phyloP scores from a whole-genome alignment of 768 basidiomycete genomes.

The Naganishia antarctica region DNA sequence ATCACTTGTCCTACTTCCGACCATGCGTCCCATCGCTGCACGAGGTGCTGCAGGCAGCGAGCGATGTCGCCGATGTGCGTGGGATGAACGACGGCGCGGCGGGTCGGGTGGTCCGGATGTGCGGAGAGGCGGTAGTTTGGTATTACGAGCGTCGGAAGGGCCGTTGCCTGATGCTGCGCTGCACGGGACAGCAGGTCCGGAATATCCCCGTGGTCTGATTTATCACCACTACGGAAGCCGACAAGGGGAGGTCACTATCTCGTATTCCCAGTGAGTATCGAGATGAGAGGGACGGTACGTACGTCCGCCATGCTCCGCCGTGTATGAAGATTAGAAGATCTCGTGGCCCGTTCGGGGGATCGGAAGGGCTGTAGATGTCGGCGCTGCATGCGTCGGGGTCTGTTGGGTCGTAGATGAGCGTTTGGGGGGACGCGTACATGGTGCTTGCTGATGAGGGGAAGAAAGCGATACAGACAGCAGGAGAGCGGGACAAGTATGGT shows the following conservation, averaged over 20 bases:
- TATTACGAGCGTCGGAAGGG: conserved; percentile 8
- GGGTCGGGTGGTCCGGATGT: conserved; percentile 26
- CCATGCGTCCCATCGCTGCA: not conserved
- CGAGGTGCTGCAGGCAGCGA: not conserved
- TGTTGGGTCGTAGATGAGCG: conserved; percentile 2
- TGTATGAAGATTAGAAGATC: conserved; percentile 25
- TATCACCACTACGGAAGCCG: conserved; percentile 23
- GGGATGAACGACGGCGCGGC: conserved; percentile 13
- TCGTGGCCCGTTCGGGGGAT: not conserved
- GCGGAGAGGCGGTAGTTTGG: conserved; percentile 30
- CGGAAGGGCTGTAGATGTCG: not conserved
- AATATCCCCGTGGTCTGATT: conserved; percentile 26
- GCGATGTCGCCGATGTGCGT: conserved; percentile 21
- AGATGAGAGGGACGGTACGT: not conserved
- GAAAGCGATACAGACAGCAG: not conserved
- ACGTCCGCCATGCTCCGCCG: conserved; percentile 31
- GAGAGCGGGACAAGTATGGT: no score
- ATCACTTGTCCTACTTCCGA: not conserved
- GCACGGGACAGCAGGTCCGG: conserved; percentile 1
- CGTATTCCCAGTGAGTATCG: no score
- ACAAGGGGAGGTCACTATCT: not conserved
- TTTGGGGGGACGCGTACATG: not conserved
- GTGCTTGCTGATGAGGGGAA: not conserved
- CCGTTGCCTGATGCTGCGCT: not conserved
- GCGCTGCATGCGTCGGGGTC: conserved; percentile 5